Conservation (phyloP, 75 land plant species). For the Pinus taeda region DNA sequence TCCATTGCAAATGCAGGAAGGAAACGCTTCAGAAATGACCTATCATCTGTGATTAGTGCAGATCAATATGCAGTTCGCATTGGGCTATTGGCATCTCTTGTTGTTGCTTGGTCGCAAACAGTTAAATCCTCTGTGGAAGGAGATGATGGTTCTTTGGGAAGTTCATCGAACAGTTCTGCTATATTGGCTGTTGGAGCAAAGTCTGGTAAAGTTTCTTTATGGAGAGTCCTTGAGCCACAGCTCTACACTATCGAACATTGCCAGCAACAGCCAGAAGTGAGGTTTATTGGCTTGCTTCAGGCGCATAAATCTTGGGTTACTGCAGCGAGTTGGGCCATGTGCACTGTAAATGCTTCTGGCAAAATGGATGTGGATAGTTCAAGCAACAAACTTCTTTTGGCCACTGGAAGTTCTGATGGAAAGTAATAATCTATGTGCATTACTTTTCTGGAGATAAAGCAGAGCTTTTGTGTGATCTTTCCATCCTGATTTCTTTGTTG, state of each 20-base stretch:
- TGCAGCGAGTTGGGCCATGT: slow-evolving; percentile 50
- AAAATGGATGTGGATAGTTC: slow-evolving; percentile 17
- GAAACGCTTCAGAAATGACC: slow-evolving; percentile 5
- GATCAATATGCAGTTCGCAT: slow-evolving; percentile 46
- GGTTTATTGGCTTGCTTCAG: slow-evolving; percentile 54
- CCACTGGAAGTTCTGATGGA: slow-evolving; percentile 82
- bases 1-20: slow-evolving; percentile 3
- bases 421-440: slow-evolving; percentile 40
- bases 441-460: background rate
- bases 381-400: slow-evolving; percentile 46
- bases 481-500: background rate
- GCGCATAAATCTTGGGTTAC: slow-evolving; percentile 79
- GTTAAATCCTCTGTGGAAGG: slow-evolving; percentile 16
- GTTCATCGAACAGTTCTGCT: slow-evolving; percentile 21
- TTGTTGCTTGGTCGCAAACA: slow-evolving; percentile 61
- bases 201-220: slow-evolving; percentile 75
- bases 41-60: slow-evolving; percentile 28
- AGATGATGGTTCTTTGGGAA: slow-evolving; percentile 5
- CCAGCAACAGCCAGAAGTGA: slow-evolving; percentile 9
- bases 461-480: background rate
- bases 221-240: slow-evolving; percentile 51
- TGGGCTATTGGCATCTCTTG: slow-evolving; percentile 45
- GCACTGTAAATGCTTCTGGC: slow-evolving; percentile 10
- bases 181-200: slow-evolving; percentile 79
- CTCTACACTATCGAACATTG: slow-evolving; percentile 47